Base-by-base conservation (phyloP, 2,329 filamentous ascomycete genomes). In the Fusarium anguioides region DNA sequence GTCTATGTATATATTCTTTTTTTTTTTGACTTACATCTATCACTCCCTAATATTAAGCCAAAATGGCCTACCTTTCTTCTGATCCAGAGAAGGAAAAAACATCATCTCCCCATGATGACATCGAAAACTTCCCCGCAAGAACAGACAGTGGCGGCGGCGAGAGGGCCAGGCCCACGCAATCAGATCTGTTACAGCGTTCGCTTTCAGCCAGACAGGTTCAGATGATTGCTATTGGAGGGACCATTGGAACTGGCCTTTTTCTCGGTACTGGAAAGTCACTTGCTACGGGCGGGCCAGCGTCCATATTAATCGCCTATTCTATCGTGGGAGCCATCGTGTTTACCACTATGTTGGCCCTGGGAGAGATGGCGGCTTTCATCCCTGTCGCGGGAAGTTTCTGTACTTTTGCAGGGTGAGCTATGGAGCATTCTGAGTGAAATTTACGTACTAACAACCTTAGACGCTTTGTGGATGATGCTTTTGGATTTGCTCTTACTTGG, bases 151-250 rank as follows among this genome's bases (percentile, higher is more conserved):
- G 26, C 26, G 26, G 35, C 47, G 35, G 26, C 26, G 26, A 41
- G 27, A 33, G 35, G 27, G 29, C 37, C 18, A 54, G 61, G 40
- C 71, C 71, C 37, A 66, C 71, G 35, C 71, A 73, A 44, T 73
- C 80, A 4, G 84, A 87, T 68, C 79, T 78, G 51, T 79, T 90
- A 12, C 80, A 81, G 20, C 84, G 87, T 7, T 82, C 84, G 39
- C 80, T 89, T 14, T 86, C 85, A 4, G 75, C 85, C 17, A 83
- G 87, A n/a, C 88, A 90, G 74, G 85, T 90, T 12, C 87, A 90
- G 77, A 89, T 90, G 87, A 88, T 90, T 62, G 88, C 88, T 40
- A 85, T 87, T 46, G 85, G 83, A 20, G 85, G 85, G 33, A 87
- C 84, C 2, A 87, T 87, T 44, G 85, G 86, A 10, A 89, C 87